Percentiles rank a stretch among this genome's conserved stretches.
phyloP scores from a whole-genome alignment of 257 asterid genomes.

The Fraxinus anomala region DNA sequence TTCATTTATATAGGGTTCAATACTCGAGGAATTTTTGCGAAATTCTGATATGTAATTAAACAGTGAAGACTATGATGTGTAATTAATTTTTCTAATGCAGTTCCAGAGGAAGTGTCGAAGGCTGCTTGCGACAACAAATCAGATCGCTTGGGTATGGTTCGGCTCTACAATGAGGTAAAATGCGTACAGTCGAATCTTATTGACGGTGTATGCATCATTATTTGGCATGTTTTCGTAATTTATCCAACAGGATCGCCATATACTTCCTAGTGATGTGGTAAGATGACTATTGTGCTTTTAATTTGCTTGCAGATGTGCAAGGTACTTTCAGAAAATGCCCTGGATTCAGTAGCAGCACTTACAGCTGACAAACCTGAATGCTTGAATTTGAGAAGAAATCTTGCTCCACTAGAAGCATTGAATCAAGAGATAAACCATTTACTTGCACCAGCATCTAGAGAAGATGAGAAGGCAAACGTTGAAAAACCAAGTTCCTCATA shows the following conservation, averaged over 20 bases:
- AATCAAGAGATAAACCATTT: slow-evolving; percentile 48
- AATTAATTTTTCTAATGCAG: slow-evolving; percentile 42
- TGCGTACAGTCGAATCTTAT: slow-evolving; percentile 5
- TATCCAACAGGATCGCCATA: background rate
- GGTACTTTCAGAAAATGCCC: slow-evolving; percentile 46
- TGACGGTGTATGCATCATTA: slow-evolving; percentile 5
- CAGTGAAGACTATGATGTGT: slow-evolving; percentile 15
- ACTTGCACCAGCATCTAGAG: slow-evolving; percentile 42
- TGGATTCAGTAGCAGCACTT: slow-evolving; percentile 46
- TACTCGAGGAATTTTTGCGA: background rate
- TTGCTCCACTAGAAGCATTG: slow-evolving; percentile 46
- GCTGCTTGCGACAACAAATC: slow-evolving; percentile 60
- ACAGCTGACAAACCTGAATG: slow-evolving; percentile 36
- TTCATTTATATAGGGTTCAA: background rate
- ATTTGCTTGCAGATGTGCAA: slow-evolving; percentile 55
- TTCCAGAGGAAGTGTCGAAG: slow-evolving; percentile 58
- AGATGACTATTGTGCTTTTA: background rate
- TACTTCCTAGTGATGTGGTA: background rate
- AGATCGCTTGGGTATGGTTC: slow-evolving; percentile 63
- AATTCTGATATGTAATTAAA: slow-evolving; percentile 10
- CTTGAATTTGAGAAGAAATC: slow-evolving; percentile 44
- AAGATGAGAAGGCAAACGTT: slow-evolving; percentile 29
- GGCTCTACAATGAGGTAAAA: slow-evolving; percentile 75
- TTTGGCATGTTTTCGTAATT: background rate
- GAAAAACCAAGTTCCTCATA: slow-evolving; percentile 25